Percentiles rank a stretch among this genome's conserved stretches.
These are phyloP conservation scores for Colletotrichum salicis DNA, from an alignment of 2,329 filamentous ascomycete species.

Conservation along the genomic window DNA sequence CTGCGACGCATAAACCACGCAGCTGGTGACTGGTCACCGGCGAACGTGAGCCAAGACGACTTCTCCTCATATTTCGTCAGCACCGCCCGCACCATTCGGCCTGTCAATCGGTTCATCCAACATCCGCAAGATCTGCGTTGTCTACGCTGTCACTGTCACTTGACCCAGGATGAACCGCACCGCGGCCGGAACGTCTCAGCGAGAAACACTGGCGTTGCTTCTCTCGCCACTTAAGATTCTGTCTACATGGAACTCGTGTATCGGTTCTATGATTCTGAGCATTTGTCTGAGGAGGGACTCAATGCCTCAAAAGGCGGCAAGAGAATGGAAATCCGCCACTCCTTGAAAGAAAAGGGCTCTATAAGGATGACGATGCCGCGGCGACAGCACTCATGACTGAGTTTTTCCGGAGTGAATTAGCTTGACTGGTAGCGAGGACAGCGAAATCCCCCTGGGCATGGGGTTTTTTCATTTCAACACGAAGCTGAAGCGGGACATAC, in stretches of 20 bases:
- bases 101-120: constrained; percentile 15
- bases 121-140: constrained; percentile 4
- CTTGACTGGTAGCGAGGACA: background rate
- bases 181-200: background rate
- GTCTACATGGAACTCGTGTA: background rate
- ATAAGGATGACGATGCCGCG: background rate
- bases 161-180: background rate
- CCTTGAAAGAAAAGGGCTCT: background rate
- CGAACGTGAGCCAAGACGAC: constrained; percentile 17
- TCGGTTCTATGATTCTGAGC: too few species aligned
- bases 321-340: background rate
- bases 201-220: background rate
- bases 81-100: background rate
- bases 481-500: background rate
- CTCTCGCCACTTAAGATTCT: background rate
- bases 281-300: background rate
- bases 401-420: background rate
- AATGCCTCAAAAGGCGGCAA: background rate
- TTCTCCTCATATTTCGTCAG: constrained; percentile 1
- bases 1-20: constrained; percentile 23
- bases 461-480: background rate
- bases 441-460: background rate
- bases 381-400: background rate
- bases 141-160: background rate
- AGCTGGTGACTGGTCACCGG: background rate